Percentiles rank a stretch among this genome's conserved stretches.
phyloP scores from a whole-genome alignment of 805 yeast genomes.

The Wickerhamiella slavikovae region DNA sequence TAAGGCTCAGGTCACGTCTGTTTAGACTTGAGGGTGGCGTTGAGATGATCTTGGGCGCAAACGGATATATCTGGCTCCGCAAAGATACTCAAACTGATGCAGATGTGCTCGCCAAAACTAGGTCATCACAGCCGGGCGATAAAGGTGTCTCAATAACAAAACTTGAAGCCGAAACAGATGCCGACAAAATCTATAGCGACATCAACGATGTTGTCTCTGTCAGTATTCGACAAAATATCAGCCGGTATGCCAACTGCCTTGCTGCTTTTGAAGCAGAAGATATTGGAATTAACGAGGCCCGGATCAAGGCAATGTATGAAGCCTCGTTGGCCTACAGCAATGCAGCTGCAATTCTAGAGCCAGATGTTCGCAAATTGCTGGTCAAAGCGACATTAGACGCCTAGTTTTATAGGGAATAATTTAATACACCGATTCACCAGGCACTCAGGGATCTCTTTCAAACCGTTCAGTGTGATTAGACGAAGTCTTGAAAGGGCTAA shows the following conservation, averaged over 20 bases:
- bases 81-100: too few relatives aligned
- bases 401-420: conserved; percentile 25
- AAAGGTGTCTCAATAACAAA: conserved; percentile 66
- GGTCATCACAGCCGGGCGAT: conserved; percentile 9
- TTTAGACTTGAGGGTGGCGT: conserved; percentile 83
- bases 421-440: too few relatives aligned
- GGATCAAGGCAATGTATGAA: conserved; percentile 70
- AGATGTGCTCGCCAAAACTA: conserved; percentile 13
- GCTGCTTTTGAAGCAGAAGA: conserved; percentile 67
- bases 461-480: too few relatives aligned
- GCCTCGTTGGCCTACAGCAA: conserved; percentile 61
- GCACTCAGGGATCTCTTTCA: too few relatives aligned
- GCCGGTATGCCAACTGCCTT: conserved; percentile 70
- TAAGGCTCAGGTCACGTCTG: conserved; percentile 73
- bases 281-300: conserved; percentile 65
- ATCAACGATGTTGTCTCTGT: conserved; percentile 52
- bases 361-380: conserved; percentile 48
- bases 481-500: too few relatives aligned
- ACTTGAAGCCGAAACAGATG: conserved; percentile 68
- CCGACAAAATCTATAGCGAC: conserved; percentile 90
- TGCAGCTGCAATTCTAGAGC: conserved; percentile 51
- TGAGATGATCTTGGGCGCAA: conserved; percentile 76
- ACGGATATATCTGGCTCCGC: conserved; percentile 85
- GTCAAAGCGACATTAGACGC: conserved; percentile 52
- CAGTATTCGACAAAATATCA: conserved; percentile 46